Evolutionary conservation across 768 basidiomycete genomes (phyloP), one percentile per base, ranked within the genome.

Genomic region (Trametes villosa): DNA sequence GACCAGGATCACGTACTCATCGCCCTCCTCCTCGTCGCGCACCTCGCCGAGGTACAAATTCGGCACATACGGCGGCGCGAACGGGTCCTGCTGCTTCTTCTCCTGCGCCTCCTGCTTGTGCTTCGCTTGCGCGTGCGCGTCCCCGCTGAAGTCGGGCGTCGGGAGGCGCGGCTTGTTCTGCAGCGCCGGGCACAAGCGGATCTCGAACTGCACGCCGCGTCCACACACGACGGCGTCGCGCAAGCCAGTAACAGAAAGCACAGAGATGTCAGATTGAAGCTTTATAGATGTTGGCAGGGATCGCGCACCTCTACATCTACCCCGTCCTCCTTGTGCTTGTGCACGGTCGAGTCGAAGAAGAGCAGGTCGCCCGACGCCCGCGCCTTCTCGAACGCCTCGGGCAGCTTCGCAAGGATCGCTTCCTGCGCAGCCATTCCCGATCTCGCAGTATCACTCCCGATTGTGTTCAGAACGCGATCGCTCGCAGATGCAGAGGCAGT

Each of bases 141-240:
- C 66, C 12, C 62, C 64, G 22, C 73, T 71, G 53, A 77, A 78
- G 51, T 79, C 74, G 42, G 78, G 79, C 33, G 79, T 79, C 29
- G 79, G 79, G n/a, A 78, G 76, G 27, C 70, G 68, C 3, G 86
- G 84, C 72, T 97, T 98, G 67, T 92, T 82, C 67, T 89, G 87
- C 41, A 98, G 77, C 0, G 94, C 91, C 13, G 93, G 91, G 66
- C 94, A 97, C 40, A 92, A 74, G 61, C 90, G 82, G 58, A 98
- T 84, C 75, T 96, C 84, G 72, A 92, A 97, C 96, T 97, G 68
- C 12, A 44, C 44, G 41, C 6, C 33, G 22, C 34, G 50, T 15
- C 31, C 27, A 17, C 4, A 9, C 15, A 12, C n/a, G n/a, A n/a
- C n/a, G n/a, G n/a, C n/a, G n/a, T n/a, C n/a, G n/a, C n/a, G n/a